These are phyloP conservation scores for Paramarasmius palmivorus DNA, from an alignment of 1,284 basidiomycete genomes.

Conservation along the genomic window DNA sequence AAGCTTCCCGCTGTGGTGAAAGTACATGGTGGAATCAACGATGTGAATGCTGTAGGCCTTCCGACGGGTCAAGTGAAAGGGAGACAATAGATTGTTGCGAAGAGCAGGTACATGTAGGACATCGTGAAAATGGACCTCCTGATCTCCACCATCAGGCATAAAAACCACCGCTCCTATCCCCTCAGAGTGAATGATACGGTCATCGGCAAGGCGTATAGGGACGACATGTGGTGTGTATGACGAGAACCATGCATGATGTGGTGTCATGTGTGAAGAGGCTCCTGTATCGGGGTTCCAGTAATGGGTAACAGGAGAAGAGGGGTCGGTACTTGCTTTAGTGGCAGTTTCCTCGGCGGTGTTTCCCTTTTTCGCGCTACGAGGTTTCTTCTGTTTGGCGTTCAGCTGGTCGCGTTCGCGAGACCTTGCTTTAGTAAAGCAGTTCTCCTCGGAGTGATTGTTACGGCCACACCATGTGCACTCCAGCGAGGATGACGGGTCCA, in stretches of 20 bases:
- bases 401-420: not conserved
- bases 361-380: not conserved
- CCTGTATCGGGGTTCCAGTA: slow-evolving; percentile 13
- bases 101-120: no score
- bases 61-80: no score
- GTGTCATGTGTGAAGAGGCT: slow-evolving; percentile 13
- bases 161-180: slow-evolving; percentile 32
- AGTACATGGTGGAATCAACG: no score
- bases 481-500: no score
- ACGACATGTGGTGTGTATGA: slow-evolving; percentile 23
- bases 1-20: no score
- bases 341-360: slow-evolving; percentile 5
- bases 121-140: slow-evolving; percentile 28
- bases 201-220: slow-evolving; percentile 29
- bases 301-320: not conserved
- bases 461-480: slow-evolving; percentile 3
- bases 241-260: slow-evolving; percentile 7
- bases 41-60: no score
- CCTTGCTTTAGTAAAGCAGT: slow-evolving; percentile 5
- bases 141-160: slow-evolving; percentile 19
- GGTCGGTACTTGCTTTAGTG: slow-evolving; percentile 10
- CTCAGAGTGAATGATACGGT: slow-evolving; percentile 28
- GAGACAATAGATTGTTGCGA: no score
- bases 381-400: not conserved
- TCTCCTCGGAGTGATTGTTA: not conserved